Base-by-base conservation (phyloP, 2,329 filamentous ascomycete species). In the Fusarium proliferatum region DNA sequence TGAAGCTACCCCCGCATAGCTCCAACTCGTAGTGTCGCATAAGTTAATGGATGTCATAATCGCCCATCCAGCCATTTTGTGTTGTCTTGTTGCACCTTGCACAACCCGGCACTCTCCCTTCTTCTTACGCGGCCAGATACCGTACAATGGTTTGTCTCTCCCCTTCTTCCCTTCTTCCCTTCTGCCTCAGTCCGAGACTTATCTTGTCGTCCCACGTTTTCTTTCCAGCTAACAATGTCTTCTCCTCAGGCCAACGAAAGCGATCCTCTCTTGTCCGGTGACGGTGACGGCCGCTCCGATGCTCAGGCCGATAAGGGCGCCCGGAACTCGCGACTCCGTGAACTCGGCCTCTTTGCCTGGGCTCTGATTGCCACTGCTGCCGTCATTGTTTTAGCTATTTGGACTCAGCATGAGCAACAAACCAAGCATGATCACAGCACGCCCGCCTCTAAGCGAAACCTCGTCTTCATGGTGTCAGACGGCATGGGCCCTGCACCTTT, bases 381-480 rank as follows among this genome's bases (percentile, higher is more conserved):
- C 51, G 91, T 97, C 58, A 90, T 97, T 74, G 85, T 97, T 38
- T 87, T 97, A 26, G 93, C 93, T 7, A 93, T 96, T n/a, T 87
- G 86, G 84, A 83, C 93, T 21, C 93, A 94, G 79, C 94, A 97
- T 82, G 88, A 90, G 77, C 86, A 90, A 70, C 85, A 88, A 63
- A 87, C 86, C 16, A 80, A 56, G 64, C 79, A 71, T 57, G 78
- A 74, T 64, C 80, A 77, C 33, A 49, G 74, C 73, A 53, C 76
- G 85, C 86, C 63, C 83, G 78, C 78, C 34, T 90, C 91, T 59
- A 99, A 98, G 87, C 90, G 94, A 61, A 99, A 98, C 83, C 87
- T 99, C 60, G 92, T 99, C 77, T 98, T 99, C 86, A 99, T 99
- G 96, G 96, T 99, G 42, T 97, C 94, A 2, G 96, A 99, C 82